Evolutionary conservation across 1,284 basidiomycete genomes (phyloP).

Genomic region (Termitomyces sp.): DNA sequence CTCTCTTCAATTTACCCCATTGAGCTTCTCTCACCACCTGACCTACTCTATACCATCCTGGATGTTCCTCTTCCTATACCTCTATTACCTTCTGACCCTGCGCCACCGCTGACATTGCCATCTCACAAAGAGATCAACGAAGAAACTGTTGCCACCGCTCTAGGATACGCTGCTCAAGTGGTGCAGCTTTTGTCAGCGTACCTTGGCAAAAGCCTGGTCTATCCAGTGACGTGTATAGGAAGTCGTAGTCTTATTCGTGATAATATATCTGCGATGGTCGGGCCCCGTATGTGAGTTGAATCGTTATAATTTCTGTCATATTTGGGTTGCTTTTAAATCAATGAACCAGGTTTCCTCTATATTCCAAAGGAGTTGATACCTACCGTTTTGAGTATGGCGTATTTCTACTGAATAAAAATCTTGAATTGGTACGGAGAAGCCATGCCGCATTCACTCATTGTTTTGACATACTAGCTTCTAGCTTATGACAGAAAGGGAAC

Average conservation of each 20-base stretch:
- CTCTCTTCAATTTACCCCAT: constrained; percentile 86
- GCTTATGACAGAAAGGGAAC: constrained; percentile 86
- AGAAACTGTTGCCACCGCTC: constrained; percentile 76
- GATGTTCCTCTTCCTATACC: constrained; percentile 85
- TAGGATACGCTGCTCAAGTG: constrained; percentile 85
- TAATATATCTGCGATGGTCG: constrained; percentile 89
- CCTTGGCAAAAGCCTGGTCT: constrained; percentile 71
- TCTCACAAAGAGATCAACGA: constrained; percentile 73
- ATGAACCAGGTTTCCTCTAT: constrained; percentile 81
- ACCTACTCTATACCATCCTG: constrained; percentile 82
- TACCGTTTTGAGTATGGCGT: constrained; percentile 98
- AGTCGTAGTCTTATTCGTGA: constrained; percentile 86
- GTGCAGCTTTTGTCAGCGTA: constrained; percentile 80
- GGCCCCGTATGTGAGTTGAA: constrained; percentile 75
- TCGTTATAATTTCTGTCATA: too few species aligned
- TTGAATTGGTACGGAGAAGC: constrained; percentile 70
- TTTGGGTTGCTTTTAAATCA: background rate
- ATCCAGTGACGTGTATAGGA: constrained; percentile 85
- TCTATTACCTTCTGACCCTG: constrained; percentile 67
- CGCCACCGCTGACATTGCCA: constrained; percentile 72
- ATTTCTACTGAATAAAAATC: constrained; percentile 95
- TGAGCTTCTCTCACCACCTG: constrained; percentile 72
- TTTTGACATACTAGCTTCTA: constrained; percentile 27
- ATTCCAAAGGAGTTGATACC: constrained; percentile 89
- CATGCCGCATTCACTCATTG: background rate